These are phyloP conservation scores for Hymenoscyphus occultus DNA, from an alignment of 2,329 filamentous ascomycete genomes.

Conservation along the genomic window DNA sequence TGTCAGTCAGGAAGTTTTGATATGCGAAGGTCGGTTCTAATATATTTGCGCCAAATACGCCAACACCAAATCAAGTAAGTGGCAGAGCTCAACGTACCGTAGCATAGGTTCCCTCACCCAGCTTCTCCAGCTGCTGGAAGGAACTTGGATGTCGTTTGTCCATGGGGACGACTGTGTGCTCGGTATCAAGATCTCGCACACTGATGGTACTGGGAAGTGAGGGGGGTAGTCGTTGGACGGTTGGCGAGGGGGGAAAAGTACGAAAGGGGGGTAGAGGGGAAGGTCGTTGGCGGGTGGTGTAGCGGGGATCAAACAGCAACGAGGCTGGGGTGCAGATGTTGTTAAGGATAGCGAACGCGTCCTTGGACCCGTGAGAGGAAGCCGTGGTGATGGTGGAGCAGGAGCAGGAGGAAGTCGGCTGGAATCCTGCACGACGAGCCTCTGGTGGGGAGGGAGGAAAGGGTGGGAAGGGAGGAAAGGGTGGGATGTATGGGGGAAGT, in stretches of 20 bases:
- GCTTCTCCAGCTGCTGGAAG: slow-evolving; percentile 98
- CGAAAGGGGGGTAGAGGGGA: slow-evolving; percentile 27
- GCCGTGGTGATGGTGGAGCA: slow-evolving; percentile 31
- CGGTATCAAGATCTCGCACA: slow-evolving; percentile 33
- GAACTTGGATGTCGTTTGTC: slow-evolving; percentile 86
- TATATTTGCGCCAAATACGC: not conserved
- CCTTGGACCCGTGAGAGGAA: slow-evolving; percentile 33
- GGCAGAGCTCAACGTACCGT: slow-evolving; percentile 59
- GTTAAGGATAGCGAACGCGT: slow-evolving; percentile 33
- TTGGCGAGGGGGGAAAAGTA: slow-evolving; percentile 35
- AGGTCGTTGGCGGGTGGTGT: slow-evolving; percentile 37
- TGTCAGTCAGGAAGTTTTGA: slow-evolving; percentile 26
- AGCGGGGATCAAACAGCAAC: slow-evolving; percentile 41
- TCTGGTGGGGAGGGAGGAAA: not conserved
- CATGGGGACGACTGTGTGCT: slow-evolving; percentile 51
- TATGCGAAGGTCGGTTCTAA: not conserved
- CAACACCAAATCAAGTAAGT: not conserved
- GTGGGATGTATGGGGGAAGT: too few species aligned
- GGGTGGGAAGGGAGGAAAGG: not conserved
- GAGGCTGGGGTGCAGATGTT: slow-evolving; percentile 40
- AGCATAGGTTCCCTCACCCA: slow-evolving; percentile 97
- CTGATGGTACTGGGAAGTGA: slow-evolving; percentile 36
- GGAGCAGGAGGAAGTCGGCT: slow-evolving; percentile 9
- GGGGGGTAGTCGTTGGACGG: slow-evolving; percentile 22
- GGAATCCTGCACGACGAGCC: slow-evolving; percentile 9